These are phyloP conservation scores for Bryum argenteum DNA, from an alignment of 225 moss, liverwort and hornwort genomes.

Conservation along the genomic window DNA sequence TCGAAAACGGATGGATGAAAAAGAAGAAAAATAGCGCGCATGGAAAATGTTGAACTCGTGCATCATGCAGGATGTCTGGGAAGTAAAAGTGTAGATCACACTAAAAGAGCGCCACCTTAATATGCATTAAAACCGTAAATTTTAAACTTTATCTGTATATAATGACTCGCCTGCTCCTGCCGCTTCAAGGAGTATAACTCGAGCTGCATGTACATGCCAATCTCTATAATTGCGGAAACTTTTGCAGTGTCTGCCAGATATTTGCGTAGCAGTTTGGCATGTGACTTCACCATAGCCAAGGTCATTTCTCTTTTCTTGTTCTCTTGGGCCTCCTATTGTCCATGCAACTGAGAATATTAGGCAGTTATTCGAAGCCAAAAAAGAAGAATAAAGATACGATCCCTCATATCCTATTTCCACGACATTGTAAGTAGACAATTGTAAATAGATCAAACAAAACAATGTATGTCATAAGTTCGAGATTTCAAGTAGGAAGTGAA, in stretches of 20 bases:
- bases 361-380: conserved; percentile 20
- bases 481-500: background rate
- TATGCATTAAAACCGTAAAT: conserved; percentile 2
- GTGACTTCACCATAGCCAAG: conserved; percentile 84
- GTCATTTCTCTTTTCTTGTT: conserved; percentile 85
- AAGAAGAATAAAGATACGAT: conserved; percentile 18
- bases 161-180: conserved; percentile 74
- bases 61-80: background rate
- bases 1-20: background rate
- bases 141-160: conserved; percentile 6
- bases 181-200: conserved; percentile 85
- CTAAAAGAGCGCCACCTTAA: conserved; percentile 16
- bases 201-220: conserved; percentile 88
- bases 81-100: conserved; percentile 9
- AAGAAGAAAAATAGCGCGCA: background rate
- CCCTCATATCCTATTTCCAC: conserved; percentile 8
- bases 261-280: conserved; percentile 88
- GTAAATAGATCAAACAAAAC: background rate
- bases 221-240: conserved; percentile 84
- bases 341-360: conserved; percentile 23
- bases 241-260: conserved; percentile 89
- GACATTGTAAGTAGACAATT: conserved; percentile 5
- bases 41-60: background rate
- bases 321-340: conserved; percentile 76
- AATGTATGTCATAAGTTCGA: conserved; percentile 7